Evolutionary conservation across 2,329 filamentous ascomycete genomes (phyloP).

Genomic region (Fusarium aywerte): DNA sequence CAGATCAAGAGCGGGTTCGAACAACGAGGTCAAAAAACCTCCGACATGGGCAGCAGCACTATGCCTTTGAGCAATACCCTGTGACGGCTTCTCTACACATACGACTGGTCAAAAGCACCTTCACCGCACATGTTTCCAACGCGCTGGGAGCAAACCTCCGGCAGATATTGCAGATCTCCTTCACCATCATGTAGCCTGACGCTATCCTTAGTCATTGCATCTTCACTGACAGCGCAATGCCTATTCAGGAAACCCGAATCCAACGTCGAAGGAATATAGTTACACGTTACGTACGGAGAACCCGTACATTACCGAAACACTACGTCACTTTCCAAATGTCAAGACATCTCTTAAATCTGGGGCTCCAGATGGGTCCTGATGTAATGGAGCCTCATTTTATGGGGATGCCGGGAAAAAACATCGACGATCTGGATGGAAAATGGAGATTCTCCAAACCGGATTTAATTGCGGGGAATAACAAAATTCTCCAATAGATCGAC

Average conservation of each 20-base stretch:
- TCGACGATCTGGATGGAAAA: conserved; percentile 19
- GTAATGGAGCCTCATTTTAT: conserved; percentile 33
- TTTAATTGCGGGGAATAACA: conserved; percentile 9
- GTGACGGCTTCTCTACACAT: no score
- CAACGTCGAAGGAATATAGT: background rate
- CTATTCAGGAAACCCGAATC: background rate
- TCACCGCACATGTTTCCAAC: no score
- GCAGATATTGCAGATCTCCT: background rate
- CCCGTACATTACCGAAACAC: background rate
- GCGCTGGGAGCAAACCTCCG: background rate
- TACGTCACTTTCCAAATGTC: conserved; percentile 8
- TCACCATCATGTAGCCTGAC: no score
- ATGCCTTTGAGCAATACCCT: no score
- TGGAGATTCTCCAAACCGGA: conserved; percentile 5
- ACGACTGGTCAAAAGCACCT: background rate
- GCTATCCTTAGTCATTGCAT: no score
- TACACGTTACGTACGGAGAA: background rate
- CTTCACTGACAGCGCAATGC: background rate
- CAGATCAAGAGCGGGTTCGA: no score
- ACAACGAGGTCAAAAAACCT: no score
- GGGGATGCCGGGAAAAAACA: conserved; percentile 8
- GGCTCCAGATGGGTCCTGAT: conserved; percentile 27
- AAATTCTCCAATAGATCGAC: background rate
- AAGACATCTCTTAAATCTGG: conserved; percentile 12
- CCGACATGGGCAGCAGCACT: no score